Evolutionary conservation across 306 rosid genomes (phyloP), one percentile per base, ranked within the genome.

Genomic region (Cajanus cajan): DNA sequence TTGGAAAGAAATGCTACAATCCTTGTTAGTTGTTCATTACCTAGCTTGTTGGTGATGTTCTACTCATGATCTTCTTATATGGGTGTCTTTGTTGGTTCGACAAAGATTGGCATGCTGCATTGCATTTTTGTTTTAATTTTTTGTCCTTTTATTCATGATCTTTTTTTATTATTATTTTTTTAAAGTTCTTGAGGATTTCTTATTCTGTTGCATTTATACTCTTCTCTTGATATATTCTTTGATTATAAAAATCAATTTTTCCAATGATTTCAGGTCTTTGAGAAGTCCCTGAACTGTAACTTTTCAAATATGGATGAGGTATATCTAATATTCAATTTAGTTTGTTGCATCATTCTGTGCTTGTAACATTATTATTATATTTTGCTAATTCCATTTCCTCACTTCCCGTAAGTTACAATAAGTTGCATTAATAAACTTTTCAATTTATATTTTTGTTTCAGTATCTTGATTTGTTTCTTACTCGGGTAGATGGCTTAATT

Each of bases 391-490:
- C 25, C 50, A 16, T n/a, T 55, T 44, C 24, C 3, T 37, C 21
- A 4, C 34, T 71, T 48, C 74, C 41, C 51, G 44, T 48, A 31
- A 66, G 16, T 39, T 84, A 19, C 24, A 41, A 58, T 62, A 16
- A 24, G 31, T 72, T 58, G 61, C 25, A 68, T 59, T n/a, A 34
- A 9, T 54, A 25, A 68, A 69, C 48, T 61, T n/a, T 77, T 86
- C 47, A 13, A 36, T 85, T 36, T 36, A 47, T 33, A 34, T 45
- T 45, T 58, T 78, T 82, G 74, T 74, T 84, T 84, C 89, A 92
- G 98, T 91, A 91, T 82, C 86, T 87, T 86, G 97, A 92, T 81
- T 84, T 95, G 83, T 92, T 88, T 85, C 93, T 92, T 75, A 95
- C 98, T 39, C 92, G 97, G 69, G 82, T 86, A 67, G 99, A 95